phyloP scores from a whole-genome alignment of 805 yeast species.

The Barnettozyma sucrosica region DNA sequence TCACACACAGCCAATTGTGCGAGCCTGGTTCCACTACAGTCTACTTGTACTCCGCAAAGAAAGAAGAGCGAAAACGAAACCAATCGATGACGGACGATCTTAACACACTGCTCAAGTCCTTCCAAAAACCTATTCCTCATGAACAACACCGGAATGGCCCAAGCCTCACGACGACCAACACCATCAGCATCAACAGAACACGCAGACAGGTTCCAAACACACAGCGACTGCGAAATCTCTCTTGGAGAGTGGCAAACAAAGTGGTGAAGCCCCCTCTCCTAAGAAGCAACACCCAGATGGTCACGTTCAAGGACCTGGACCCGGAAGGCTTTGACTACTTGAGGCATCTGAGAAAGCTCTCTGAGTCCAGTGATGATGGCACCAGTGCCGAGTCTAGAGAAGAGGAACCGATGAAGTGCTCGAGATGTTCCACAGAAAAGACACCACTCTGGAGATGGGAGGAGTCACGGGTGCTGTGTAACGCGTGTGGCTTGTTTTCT shows the following conservation, averaged over 20 bases:
- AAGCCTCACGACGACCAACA: too few species aligned
- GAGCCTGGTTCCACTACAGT: background rate
- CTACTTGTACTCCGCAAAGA: too few species aligned
- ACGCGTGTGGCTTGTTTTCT: background rate
- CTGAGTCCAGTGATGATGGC: background rate
- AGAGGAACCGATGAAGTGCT: background rate
- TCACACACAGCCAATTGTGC: background rate
- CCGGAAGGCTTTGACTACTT: background rate
- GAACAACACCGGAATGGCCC: background rate
- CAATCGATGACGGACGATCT: background rate
- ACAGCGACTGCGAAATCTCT: background rate
- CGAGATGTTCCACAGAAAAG: background rate
- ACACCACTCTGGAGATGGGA: slow-evolving; percentile 1
- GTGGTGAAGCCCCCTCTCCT: slow-evolving; percentile 1
- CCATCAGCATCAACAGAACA: background rate
- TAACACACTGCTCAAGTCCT: background rate
- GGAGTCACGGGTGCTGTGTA: background rate
- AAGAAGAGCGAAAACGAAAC: too few species aligned
- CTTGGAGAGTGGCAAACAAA: slow-evolving; percentile 1
- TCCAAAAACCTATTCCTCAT: background rate
- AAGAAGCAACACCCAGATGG: background rate
- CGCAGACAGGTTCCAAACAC: background rate
- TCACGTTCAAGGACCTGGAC: background rate
- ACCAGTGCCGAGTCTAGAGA: background rate
- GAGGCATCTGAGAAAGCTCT: background rate